A percentile compares a stretch with the other conserved stretches of the same genome.
Evolutionary conservation across 163 green algal species (phyloP).

Genomic region (Chlorella variabilis): DNA sequence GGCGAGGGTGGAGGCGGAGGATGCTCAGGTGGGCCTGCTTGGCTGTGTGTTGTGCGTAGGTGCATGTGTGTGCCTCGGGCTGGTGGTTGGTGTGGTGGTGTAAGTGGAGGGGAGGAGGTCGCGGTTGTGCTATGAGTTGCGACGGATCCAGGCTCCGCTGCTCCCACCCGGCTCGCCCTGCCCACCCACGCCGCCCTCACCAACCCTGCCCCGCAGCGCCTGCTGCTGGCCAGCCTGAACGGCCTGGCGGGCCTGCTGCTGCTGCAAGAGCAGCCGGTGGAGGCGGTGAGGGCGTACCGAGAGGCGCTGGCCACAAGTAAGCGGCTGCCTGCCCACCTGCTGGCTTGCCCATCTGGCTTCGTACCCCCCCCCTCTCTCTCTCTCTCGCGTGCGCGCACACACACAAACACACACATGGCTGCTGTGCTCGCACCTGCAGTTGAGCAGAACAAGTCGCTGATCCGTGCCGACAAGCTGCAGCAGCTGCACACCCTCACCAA

Average conservation of each 20-base stretch:
- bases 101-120: no score
- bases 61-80: no score
- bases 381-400: not conserved
- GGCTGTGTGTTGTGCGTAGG: no score
- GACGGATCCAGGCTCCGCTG: no score
- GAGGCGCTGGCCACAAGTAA: constrained; percentile 63
- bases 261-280: constrained; percentile 54
- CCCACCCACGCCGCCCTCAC: no score
- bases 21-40: constrained; percentile 62
- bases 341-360: not conserved
- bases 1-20: constrained; percentile 84
- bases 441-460: constrained; percentile 37
- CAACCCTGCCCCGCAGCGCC: constrained; percentile 70
- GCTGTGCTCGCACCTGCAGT: constrained; percentile 45
- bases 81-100: no score
- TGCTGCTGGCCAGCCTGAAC: constrained; percentile 84
- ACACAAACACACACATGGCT: no score
- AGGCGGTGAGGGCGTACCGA: constrained; percentile 77
- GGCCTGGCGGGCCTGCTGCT: constrained; percentile 81
- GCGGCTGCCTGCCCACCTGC: not conserved
- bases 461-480: constrained; percentile 86
- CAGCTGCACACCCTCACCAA: constrained; percentile 92
- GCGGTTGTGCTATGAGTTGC: no score
- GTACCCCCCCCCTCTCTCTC: not conserved
- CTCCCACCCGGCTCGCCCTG: no score